Conservation (phyloP, 192 early-diverging fungal genomes). For the Geosiphon pyriformis region DNA sequence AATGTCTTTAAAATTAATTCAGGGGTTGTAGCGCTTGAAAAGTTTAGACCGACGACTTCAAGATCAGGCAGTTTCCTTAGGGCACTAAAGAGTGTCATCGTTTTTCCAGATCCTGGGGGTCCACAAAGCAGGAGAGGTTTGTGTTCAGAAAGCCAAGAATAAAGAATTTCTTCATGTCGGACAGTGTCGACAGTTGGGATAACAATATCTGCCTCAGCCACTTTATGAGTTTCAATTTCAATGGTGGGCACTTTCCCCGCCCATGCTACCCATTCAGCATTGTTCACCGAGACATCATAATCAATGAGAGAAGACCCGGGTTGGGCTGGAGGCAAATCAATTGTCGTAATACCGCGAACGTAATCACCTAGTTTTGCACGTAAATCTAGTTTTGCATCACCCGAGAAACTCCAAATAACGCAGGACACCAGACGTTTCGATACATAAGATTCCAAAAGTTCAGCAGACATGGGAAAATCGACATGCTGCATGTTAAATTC, state of each 20-base stretch:
- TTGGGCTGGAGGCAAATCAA: slow-evolving; percentile 62
- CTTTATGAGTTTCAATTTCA: slow-evolving; percentile 92
- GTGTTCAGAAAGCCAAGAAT: slow-evolving; percentile 93
- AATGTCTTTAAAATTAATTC: slow-evolving; percentile 93
- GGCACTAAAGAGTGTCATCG: slow-evolving; percentile 97
- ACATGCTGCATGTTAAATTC: slow-evolving; percentile 89
- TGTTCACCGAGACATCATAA: slow-evolving; percentile 77
- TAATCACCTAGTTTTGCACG: slow-evolving; percentile 76
- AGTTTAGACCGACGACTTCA: slow-evolving; percentile 98
- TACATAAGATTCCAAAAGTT: slow-evolving; percentile 73
- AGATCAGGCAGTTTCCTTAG: slow-evolving; percentile 89
- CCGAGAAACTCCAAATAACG: slow-evolving; percentile 93
- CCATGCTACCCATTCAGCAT: slow-evolving; percentile 91
- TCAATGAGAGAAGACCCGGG: slow-evolving; percentile 68
- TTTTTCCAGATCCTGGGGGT: slow-evolving; percentile 98
- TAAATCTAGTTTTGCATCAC: slow-evolving; percentile 72
- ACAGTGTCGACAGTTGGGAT: slow-evolving; percentile 98
- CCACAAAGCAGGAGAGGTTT: slow-evolving; percentile 95
- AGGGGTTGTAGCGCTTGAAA: slow-evolving; percentile 95
- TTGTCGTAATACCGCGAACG: slow-evolving; percentile 64
- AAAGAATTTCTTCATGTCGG: slow-evolving; percentile 92
- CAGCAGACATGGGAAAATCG: slow-evolving; percentile 88
- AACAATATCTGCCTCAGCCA: slow-evolving; percentile 87
- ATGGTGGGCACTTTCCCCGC: slow-evolving; percentile 80
- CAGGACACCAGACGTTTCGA: slow-evolving; percentile 76